Percentiles rank a stretch among this genome's conserved stretches.
These are phyloP conservation scores for Penicillium samsonianum DNA, from an alignment of 495 filamentous ascomycete genomes.

Conservation along the genomic window DNA sequence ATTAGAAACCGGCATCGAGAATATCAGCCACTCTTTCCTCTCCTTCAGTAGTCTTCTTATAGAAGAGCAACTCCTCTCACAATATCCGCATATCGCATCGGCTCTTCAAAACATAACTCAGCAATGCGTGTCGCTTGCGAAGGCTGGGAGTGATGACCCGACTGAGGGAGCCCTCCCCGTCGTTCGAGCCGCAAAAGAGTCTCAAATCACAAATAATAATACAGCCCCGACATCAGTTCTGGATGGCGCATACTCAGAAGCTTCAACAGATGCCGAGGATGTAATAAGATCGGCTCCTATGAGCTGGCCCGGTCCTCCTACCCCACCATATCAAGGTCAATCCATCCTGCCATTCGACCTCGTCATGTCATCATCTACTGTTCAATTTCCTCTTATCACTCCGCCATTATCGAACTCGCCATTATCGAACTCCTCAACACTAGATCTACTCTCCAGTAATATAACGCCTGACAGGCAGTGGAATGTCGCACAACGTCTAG, in stretches of 20 bases:
- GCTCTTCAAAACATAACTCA: slow-evolving; percentile 51
- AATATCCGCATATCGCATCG: slow-evolving; percentile 37
- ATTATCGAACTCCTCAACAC: slow-evolving; percentile 13
- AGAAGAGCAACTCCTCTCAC: slow-evolving; percentile 47
- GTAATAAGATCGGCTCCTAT: background rate
- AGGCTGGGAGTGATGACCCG: slow-evolving; percentile 28
- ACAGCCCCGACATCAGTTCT: background rate
- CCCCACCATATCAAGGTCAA: slow-evolving; percentile 28
- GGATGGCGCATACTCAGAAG: background rate
- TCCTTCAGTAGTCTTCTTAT: slow-evolving; percentile 63
- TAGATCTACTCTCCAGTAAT: slow-evolving; percentile 10
- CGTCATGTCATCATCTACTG: slow-evolving; percentile 21
- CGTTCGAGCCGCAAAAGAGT: background rate
- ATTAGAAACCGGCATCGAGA: slow-evolving; percentile 66
- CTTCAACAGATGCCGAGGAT: slow-evolving; percentile 5
- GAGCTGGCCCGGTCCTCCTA: slow-evolving; percentile 10
- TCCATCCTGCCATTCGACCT: slow-evolving; percentile 27
- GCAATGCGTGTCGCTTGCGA: slow-evolving; percentile 47
- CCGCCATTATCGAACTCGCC: slow-evolving; percentile 16
- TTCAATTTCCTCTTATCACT: slow-evolving; percentile 13
- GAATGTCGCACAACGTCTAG: slow-evolving; percentile 33
- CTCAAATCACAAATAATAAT: slow-evolving; percentile 9
- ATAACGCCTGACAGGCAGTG: slow-evolving; percentile 19
- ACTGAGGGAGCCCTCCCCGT: slow-evolving; percentile 10
- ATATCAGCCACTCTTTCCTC: slow-evolving; percentile 75